Evolutionary conservation across 345 rosid species (phyloP).

Genomic region (Clarkia xantiana): DNA sequence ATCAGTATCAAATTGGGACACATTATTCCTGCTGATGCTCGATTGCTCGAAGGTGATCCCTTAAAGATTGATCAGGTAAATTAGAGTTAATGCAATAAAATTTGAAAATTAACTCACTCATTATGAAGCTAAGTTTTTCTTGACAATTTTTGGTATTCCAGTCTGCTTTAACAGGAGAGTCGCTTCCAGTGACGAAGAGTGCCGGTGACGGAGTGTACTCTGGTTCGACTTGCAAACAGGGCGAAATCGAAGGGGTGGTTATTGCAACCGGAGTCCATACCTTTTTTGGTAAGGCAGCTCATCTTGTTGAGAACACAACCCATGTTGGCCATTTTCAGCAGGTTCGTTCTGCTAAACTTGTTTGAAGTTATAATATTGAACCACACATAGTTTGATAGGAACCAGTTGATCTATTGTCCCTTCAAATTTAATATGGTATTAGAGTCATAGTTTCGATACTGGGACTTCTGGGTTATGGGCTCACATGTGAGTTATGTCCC

Average conservation of each 20-base stretch:
- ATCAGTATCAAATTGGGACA: conserved; percentile 45
- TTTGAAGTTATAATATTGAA: too few relatives aligned
- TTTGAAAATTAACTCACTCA: too few relatives aligned
- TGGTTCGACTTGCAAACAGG: conserved; percentile 88
- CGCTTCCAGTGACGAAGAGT: conserved; percentile 65
- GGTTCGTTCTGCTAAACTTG: conserved; percentile 19
- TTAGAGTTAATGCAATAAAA: too few relatives aligned
- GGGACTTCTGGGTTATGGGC: too few relatives aligned
- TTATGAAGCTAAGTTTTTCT: too few relatives aligned
- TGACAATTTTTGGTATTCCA: conserved; percentile 15
- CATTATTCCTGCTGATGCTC: conserved; percentile 48
- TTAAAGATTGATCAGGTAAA: conserved; percentile 44
- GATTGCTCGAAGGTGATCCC: conserved; percentile 55
- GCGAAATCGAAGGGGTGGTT: conserved; percentile 84
- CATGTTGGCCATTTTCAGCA: conserved; percentile 87
- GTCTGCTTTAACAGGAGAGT: conserved; percentile 91
- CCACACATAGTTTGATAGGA: too few relatives aligned
- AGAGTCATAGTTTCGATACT: too few relatives aligned
- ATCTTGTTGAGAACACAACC: conserved; percentile 75
- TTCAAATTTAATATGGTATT: too few relatives aligned
- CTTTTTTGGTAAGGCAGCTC: conserved; percentile 92
- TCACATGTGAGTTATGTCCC: too few relatives aligned
- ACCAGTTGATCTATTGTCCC: too few relatives aligned
- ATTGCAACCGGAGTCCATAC: conserved; percentile 87
- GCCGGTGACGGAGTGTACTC: conserved; percentile 73